Evolutionary conservation across 805 yeast species (phyloP), one percentile per base, ranked within the genome.

Genomic region (Pichia gijzeniarum): DNA sequence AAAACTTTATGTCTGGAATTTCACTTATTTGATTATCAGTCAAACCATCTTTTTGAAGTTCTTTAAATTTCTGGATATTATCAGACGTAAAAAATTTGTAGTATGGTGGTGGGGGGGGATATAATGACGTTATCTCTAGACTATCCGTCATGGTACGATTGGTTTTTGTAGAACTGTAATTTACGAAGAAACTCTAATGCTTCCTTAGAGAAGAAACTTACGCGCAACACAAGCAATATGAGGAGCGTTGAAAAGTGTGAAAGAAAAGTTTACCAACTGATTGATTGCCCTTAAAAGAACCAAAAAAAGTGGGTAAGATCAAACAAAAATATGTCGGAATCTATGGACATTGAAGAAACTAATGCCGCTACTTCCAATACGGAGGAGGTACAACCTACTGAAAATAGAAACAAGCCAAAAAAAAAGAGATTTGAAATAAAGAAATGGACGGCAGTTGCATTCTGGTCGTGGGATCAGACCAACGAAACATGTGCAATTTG

Each of bases 361-460:
- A 53, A 22, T 20, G 40, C 19, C 25, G 41, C 22, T 17, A 17
- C 10, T 27, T 5, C 14, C 10, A 41, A n/a, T 30, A 18, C 12
- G 14, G 37, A 35, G 25, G 12, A n/a, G 7, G 40, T 10, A 38
- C 32, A 22, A 18, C 35, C 35, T 3, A 9, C n/a, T 18, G 38
- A 34, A 18, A 19, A 35, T 43, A 48, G 50, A 12, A 41, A 59
- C 7, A 59, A 67, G 49, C 58, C 58, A 48, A 62, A 63, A 49
- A 79, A 83, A 69, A 85, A 83, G 63, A 75, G 86, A 56, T 90
- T 93, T 57, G 97, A 91, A 62, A 90, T 93, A 35, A 86, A 88
- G 62, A 93, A 90, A 71, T 91, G 99, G 98, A 89, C 96, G 13
- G 98, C 98, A 0, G 99, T 93, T 40, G 98, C 98, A n/a, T 88